Evolutionary conservation across 345 rosid species (phyloP), one percentile per base, ranked within the genome.

Genomic region (Rhizophora apiculata): DNA sequence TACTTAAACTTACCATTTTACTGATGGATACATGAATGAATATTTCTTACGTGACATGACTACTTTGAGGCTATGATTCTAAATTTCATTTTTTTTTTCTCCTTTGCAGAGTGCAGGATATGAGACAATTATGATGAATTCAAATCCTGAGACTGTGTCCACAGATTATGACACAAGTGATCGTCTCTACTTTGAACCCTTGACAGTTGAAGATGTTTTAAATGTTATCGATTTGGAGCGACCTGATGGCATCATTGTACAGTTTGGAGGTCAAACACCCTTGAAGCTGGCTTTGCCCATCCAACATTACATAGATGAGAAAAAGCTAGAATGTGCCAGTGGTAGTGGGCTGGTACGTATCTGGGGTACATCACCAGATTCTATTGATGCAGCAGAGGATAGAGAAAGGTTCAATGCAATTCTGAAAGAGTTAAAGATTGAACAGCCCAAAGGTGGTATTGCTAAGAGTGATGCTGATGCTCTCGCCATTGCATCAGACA

Each of bases 251-350:
- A 92, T 95, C 61, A 88, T 95, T 62, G 93, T 95, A 37, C 99
- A 92, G 73, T 95, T 95, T 80, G 99, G 99, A 69, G 97, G 99
- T 59, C 97, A 95, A 80, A 95, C 99, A 68, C 97, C 99, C 18
- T 78, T 95, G 78, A 95, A 95, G 81, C 81, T 92, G 68, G 82
- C 98, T 69, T 86, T 89, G 26, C 97, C 96, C 27, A 90, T 95
- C 76, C 92, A 92, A 81, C 86, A 68, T 68, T 86, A 90, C 75
- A 72, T 95, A 70, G 96, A 95, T 71, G 87, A 86, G 79, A 82
- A 90, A 70, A 85, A 63, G 81, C 96, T 78, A 60, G 69, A 79
- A 65, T 72, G 80, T 82, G 83, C 89, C 60, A 90, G 96, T 58
- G 96, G 96, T 51, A 71, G 75, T 59, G 97, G 97, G 46, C 78